phyloP scores from a whole-genome alignment of 495 filamentous ascomycete genomes.

The Cairneyella variabilis region DNA sequence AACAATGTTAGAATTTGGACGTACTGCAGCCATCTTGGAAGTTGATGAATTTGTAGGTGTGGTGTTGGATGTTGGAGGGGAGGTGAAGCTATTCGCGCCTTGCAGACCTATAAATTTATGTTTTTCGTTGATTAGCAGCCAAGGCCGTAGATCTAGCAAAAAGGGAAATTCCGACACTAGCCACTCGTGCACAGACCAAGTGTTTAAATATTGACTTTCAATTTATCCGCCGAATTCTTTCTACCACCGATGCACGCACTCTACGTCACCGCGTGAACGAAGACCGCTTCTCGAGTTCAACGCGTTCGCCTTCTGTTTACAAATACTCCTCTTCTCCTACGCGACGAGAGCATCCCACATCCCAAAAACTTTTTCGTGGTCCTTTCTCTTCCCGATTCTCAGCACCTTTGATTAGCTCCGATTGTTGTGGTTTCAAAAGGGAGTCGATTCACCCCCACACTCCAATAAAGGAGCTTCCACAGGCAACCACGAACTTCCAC shows the following conservation, averaged over 20 bases:
- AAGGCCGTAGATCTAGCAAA: background rate
- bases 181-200: too few relatives aligned
- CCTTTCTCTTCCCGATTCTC: background rate
- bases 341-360: too few relatives aligned
- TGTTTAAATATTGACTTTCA: background rate
- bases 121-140: background rate
- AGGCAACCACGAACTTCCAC: background rate
- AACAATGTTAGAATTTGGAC: background rate
- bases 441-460: background rate
- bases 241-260: background rate
- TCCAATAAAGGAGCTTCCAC: background rate
- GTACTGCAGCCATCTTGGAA: slow-evolving; percentile 14
- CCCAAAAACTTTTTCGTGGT: too few relatives aligned
- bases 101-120: background rate
- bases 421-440: background rate
- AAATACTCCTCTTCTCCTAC: background rate
- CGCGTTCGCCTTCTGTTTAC: background rate
- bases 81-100: background rate
- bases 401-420: background rate
- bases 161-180: too few relatives aligned
- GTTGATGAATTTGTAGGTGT: background rate
- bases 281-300: background rate
- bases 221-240: background rate
- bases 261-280: background rate
- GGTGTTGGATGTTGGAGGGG: background rate